A percentile compares a stretch with the other conserved stretches of the same genome.
Conservation (phyloP, 768 basidiomycete genomes). For the Boletus fagicola region DNA sequence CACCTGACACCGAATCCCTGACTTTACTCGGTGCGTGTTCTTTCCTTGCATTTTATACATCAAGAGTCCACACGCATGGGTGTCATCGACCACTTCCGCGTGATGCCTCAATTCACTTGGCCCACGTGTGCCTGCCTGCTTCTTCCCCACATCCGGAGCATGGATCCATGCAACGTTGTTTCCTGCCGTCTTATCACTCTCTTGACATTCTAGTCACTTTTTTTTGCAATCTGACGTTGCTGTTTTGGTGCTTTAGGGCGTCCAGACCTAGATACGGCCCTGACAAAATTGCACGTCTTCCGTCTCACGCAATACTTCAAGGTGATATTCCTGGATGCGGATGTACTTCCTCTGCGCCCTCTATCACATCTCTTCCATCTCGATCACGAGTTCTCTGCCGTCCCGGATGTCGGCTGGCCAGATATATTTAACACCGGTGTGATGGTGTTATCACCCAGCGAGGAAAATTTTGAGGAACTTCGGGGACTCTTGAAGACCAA, state of each 20-base stretch:
- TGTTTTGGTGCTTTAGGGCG: constrained; percentile 59
- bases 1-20: constrained; percentile 63
- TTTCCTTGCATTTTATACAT: constrained; percentile 6
- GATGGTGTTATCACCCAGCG: constrained; percentile 78
- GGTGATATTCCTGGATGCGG: constrained; percentile 89
- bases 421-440: constrained; percentile 99
- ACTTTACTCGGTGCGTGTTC: constrained; percentile 70
- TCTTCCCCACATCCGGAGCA: constrained; percentile 8
- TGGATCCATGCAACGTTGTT: constrained; percentile 19
- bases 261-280: constrained; percentile 86
- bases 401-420: constrained; percentile 98
- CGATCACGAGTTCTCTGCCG: constrained; percentile 84
- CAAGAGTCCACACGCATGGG: constrained; percentile 1
- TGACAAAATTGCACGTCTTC: constrained; percentile 96
- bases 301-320: constrained; percentile 85
- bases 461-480: constrained; percentile 79
- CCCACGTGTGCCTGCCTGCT: constrained; percentile 11
- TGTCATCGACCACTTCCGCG: neutral
- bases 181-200: constrained; percentile 15
- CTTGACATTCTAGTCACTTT: neutral
- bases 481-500: constrained; percentile 66
- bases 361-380: constrained; percentile 89
- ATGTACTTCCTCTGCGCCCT: constrained; percentile 84
- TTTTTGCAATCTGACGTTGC: constrained; percentile 10
- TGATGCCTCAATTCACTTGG: constrained; percentile 9